Evolutionary conservation across 257 asterid genomes (phyloP), one percentile per base, ranked within the genome.

Genomic region (Gardenia jasminoides): DNA sequence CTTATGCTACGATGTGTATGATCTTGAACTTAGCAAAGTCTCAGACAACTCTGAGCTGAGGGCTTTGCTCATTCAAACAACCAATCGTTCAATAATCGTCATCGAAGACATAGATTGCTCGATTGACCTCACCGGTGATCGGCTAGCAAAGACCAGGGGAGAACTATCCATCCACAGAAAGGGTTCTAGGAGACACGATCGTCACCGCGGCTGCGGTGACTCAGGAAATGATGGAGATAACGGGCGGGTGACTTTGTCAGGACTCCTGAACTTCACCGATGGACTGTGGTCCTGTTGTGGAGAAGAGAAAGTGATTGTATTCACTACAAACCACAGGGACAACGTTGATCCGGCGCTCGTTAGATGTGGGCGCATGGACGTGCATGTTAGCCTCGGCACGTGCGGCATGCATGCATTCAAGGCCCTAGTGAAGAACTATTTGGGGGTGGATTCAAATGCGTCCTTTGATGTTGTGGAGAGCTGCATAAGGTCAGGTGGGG

Each of bases 71-170:
- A 80, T 90, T 7, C 90, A 84, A 69, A 86, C 91, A 8, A 78
- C 91, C 0, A 90, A 85, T 72, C 87, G 91, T 4, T 89, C 93
- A 20, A 83, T 88, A 30, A 85, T 90, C 20, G 92, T 88, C 48
- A 87, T 90, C 22, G 94, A 90, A 54, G 92, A 90, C 13, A 90
- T 90, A 0, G 92, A 90, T 69, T 86, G 91, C 80, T 85, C 94
- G 0, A 73, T 88, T 10, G 92, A 90, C 61, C 59, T 88, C 4
- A 86, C 88, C 0, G 89, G 90, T 0, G 88, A 88, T 3, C 79
- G 89, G 50, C 15, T 70, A 82, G 12, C 64, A 0, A 87, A 78
- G 76, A 76, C 20, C 0, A 77, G 80, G 36, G 76, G 31, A 76
- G 3, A 22, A 10, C 70, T 74, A 1, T 58, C 75, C 0, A 41